Base-by-base conservation (phyloP, 208 protist species). In the Kentomonas sorsogonicus region DNA sequence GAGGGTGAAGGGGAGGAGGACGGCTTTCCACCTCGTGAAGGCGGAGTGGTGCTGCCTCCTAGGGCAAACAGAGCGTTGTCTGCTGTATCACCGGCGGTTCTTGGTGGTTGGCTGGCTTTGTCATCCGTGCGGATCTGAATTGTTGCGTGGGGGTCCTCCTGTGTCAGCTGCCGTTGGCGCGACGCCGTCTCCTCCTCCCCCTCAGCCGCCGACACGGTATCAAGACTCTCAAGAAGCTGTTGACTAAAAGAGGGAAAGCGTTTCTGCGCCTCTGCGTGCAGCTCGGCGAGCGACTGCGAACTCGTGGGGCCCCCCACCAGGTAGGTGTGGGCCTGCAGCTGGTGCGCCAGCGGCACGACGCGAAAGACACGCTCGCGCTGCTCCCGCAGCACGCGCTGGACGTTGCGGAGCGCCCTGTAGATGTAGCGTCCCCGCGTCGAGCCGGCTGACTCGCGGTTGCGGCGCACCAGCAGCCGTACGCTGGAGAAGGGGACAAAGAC, bases 241-340 rank as follows among this genome's bases (percentile, higher is more conserved):
- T 58, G 51, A 11, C 51, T 36, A 45, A 56, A 45, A 9, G 34
- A 43, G 29, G 33, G 18, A 15, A 36, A 53, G 6, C 69, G 52
- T 22, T 66, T 69, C 48, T 64, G 43, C 1, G 79, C 82, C 51
- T 80, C 69, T 1, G 66, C 61, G 4, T 76, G 83, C 27, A 89
- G 62, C 57, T 74, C 53, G 26, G 52, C 51, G 46, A 89, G 56
- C 20, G 77, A 74, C 29, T 84, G 70, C 1, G 69, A 46, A 22
- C 58, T 73, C 6, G 74, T 72, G 10, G 75, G 71, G 1, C 75
- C 76, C n/a, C n/a, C n/a, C 18, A 60, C 56, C 33, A 94, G 54
- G 63, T 91, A 90, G 25, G 63, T 74, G 60, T 91, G 88, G 6
- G 88, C 81, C 4, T 76, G 68, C 18, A 94, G 67, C 67, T 95